Evolutionary conservation across 805 yeast genomes (phyloP).

Genomic region (Torulaspora maleeae): DNA sequence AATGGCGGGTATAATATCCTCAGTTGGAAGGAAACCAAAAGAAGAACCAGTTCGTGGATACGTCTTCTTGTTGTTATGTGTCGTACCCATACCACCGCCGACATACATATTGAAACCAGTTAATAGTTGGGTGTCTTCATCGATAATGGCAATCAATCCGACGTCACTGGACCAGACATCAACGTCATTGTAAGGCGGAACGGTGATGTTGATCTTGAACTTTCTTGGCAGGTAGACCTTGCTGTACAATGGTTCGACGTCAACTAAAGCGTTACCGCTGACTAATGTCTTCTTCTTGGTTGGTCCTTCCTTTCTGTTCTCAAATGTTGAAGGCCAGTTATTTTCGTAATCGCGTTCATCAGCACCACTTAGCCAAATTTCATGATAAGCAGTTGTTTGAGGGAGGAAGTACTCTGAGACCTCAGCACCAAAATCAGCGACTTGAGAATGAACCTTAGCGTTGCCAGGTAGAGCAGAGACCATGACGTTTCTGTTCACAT

Average conservation of each 20-base stretch:
- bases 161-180: slow-evolving; percentile 95
- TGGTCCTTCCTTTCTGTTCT: slow-evolving; percentile 67
- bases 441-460: slow-evolving; percentile 73
- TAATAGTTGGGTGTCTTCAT: slow-evolving; percentile 52
- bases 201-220: slow-evolving; percentile 89
- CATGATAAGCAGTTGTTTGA: slow-evolving; percentile 91
- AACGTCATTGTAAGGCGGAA: slow-evolving; percentile 94
- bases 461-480: slow-evolving; percentile 84
- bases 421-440: slow-evolving; percentile 54
- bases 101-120: slow-evolving; percentile 83
- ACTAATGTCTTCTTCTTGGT: slow-evolving; percentile 75
- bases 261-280: slow-evolving; percentile 78
- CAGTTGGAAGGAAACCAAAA: slow-evolving; percentile 69
- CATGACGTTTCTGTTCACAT: slow-evolving; percentile 95
- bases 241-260: slow-evolving; percentile 84
- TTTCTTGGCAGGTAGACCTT: slow-evolving; percentile 88
- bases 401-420: slow-evolving; percentile 85
- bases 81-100: slow-evolving; percentile 99
- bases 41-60: slow-evolving; percentile 91
- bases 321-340: slow-evolving; percentile 61
- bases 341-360: slow-evolving; percentile 63
- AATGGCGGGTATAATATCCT: slow-evolving; percentile 69
- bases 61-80: slow-evolving; percentile 94
- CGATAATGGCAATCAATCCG: slow-evolving; percentile 84
- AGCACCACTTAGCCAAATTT: slow-evolving; percentile 88